Conservation (phyloP, 768 basidiomycete species). For the Phylloporus rhodoxanthus region DNA sequence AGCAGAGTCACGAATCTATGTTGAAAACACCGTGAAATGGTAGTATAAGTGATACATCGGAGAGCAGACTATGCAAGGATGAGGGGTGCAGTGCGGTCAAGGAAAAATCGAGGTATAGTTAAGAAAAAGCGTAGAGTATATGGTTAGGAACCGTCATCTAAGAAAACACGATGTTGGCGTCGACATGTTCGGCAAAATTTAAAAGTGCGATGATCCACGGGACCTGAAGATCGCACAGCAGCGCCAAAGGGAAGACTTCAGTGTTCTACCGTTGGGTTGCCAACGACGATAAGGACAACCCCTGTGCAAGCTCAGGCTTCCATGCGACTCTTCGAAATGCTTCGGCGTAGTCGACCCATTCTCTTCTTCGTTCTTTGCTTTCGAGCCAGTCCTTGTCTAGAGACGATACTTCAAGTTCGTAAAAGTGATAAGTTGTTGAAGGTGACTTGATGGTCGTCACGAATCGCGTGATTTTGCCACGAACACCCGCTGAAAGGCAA, state of each 20-base stretch:
- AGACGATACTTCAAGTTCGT: constrained; percentile 75
- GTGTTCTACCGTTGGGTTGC: constrained; percentile 47
- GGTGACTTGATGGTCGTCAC: constrained; percentile 77
- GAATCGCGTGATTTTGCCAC: constrained; percentile 79
- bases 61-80: constrained; percentile 28
- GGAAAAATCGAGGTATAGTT: constrained; percentile 26
- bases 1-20: constrained; percentile 25
- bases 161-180: constrained; percentile 15
- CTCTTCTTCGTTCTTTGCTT: constrained; percentile 68
- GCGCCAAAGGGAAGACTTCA: constrained; percentile 2
- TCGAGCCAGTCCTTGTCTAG: constrained; percentile 83
- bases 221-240: constrained; percentile 11
- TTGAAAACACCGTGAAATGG: constrained; percentile 14
- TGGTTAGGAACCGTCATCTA: constrained; percentile 19
- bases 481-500: constrained; percentile 67
- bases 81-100: constrained; percentile 12
- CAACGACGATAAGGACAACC: constrained; percentile 63
- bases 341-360: constrained; percentile 87
- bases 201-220: constrained; percentile 8
- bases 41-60: constrained; percentile 27
- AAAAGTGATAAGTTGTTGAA: constrained; percentile 83
- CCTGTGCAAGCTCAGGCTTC: constrained; percentile 82
- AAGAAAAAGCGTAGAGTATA: constrained; percentile 24
- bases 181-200: constrained; percentile 11
- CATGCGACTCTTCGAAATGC: constrained; percentile 68